These are phyloP conservation scores for Linnemannia exigua DNA, from an alignment of 192 early-diverging fungal species.

Conservation along the genomic window DNA sequence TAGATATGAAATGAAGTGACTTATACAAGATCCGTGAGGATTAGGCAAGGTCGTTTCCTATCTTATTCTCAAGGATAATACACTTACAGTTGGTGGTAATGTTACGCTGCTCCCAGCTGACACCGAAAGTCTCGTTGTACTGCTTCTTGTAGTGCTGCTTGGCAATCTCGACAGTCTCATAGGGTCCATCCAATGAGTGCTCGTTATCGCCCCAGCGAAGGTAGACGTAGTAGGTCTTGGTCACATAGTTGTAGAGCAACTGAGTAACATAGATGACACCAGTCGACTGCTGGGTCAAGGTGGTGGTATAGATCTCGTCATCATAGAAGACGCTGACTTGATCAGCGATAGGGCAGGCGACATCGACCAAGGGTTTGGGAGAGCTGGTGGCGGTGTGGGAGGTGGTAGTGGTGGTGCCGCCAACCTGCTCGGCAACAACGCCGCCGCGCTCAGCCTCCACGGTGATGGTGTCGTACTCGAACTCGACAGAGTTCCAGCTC, in stretches of 20 bases:
- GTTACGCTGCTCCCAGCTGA: constrained; percentile 34
- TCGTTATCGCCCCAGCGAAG: constrained; percentile 31
- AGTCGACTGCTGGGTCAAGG: constrained; percentile 22
- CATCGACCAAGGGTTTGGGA: constrained; percentile 24
- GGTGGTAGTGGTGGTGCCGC: neutral
- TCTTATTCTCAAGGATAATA: no score
- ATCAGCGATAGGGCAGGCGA: constrained; percentile 21
- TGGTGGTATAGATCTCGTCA: constrained; percentile 25
- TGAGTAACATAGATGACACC: constrained; percentile 34
- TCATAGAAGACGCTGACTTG: constrained; percentile 29
- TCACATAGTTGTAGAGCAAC: constrained; percentile 40
- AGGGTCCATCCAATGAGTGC: constrained; percentile 30
- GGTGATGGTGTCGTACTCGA: constrained; percentile 44
- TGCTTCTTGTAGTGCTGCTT: constrained; percentile 32
- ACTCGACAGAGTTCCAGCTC: constrained; percentile 38
- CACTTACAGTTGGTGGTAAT: constrained; percentile 23
- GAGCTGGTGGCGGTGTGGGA: neutral
- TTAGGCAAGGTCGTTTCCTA: no score
- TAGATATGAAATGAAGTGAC: no score
- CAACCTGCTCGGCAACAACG: neutral
- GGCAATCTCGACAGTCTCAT: constrained; percentile 34
- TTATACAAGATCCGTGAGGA: no score
- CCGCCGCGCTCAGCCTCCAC: constrained; percentile 12
- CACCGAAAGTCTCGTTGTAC: constrained; percentile 31
- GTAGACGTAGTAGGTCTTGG: constrained; percentile 50